phyloP scores from a whole-genome alignment of 2,329 filamentous ascomycete species.

The Penicillium frequentans region DNA sequence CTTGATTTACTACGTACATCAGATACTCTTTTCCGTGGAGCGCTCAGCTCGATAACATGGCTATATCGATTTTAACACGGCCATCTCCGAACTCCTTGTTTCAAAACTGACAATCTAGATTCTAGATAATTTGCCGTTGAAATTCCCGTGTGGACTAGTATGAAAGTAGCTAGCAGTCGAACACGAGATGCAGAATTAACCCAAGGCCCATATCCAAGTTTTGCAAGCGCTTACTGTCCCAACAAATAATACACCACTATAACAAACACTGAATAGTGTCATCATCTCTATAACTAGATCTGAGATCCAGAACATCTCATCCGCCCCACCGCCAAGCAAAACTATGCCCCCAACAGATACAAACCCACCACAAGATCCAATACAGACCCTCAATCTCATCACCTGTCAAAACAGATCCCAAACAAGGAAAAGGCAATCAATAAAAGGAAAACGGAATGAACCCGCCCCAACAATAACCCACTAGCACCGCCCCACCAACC shows the following conservation, averaged over 20 bases:
- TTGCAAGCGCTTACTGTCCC: neutral
- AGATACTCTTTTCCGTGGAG: neutral
- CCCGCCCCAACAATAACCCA: neutral
- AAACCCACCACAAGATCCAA: neutral
- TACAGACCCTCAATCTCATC: neutral
- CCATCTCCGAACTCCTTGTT: neutral
- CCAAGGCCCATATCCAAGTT: neutral
- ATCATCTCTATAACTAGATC: neutral
- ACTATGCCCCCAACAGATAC: neutral
- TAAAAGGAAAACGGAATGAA: neutral
- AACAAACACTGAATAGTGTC: neutral
- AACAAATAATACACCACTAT: neutral
- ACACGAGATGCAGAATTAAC: neutral
- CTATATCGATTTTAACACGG: neutral
- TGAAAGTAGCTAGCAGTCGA: no score
- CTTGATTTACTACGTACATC: neutral
- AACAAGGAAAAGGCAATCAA: neutral
- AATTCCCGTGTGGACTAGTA: neutral
- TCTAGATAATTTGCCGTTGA: neutral
- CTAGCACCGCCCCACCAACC: neutral
- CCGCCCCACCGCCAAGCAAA: neutral
- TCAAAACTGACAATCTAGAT: neutral
- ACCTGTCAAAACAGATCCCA: neutral
- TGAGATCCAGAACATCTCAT: neutral
- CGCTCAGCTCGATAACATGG: neutral